phyloP scores from a whole-genome alignment of 2,329 filamentous ascomycete species.

The Clonostachys solani region DNA sequence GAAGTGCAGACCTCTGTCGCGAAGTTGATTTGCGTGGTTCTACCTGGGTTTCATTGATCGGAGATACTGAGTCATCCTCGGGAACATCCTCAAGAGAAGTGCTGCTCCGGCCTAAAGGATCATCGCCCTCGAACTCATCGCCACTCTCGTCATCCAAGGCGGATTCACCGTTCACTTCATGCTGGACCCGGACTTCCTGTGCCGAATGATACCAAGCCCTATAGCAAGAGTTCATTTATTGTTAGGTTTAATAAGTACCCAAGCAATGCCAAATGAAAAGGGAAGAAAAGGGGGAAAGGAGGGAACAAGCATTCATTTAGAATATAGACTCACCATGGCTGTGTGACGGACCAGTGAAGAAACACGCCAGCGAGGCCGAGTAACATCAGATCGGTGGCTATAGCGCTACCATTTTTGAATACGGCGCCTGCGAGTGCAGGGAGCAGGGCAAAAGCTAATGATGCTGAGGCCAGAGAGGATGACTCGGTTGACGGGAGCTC shows the following conservation, averaged over 20 bases:
- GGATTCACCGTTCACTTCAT: conserved; percentile 34
- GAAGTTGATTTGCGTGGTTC: conserved; percentile 6
- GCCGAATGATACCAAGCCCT: conserved; percentile 74
- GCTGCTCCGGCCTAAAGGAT: conserved; percentile 7
- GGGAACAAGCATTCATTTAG: not conserved
- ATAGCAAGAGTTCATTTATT: conserved; percentile 4
- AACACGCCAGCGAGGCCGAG: conserved; percentile 78
- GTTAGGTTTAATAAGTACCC: not conserved
- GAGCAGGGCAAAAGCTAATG: conserved; percentile 77
- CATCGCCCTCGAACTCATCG: conserved; percentile 17
- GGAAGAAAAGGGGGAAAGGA: not conserved
- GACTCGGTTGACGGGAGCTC: conserved; percentile 41
- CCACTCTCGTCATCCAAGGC: conserved; percentile 42
- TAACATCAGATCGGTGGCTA: conserved; percentile 82
- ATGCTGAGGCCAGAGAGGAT: conserved; percentile 74
- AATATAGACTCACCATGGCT: conserved; percentile 69
- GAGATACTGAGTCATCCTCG: conserved; percentile 27
- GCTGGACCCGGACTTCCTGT: conserved; percentile 53
- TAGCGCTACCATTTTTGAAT: conserved; percentile 77
- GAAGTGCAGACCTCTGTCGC: conserved; percentile 35
- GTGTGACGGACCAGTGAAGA: conserved; percentile 85
- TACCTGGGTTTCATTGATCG: conserved; percentile 6
- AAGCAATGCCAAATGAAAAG: not conserved
- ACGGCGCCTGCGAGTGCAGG: conserved; percentile 82
- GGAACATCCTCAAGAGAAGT: conserved; percentile 34